Percentiles rank a stretch among this genome's conserved stretches.
Conservation (phyloP, 2,329 filamentous ascomycete species). For the Xylariaceae sp. region DNA sequence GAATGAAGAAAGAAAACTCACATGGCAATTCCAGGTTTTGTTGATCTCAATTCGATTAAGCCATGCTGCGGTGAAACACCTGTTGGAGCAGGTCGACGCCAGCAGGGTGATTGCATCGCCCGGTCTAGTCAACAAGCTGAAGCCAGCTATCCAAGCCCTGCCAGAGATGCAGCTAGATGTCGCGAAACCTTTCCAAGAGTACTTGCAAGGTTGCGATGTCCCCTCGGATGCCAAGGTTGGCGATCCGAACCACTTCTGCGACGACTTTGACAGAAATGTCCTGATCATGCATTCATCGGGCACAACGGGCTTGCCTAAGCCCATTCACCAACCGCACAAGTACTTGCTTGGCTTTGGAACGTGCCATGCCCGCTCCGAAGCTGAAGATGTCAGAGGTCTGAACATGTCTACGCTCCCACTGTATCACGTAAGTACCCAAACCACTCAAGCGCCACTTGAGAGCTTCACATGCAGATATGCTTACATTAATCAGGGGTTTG, state of each 20-base stretch:
- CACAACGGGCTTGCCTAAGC: constrained; percentile 33
- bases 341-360: not conserved
- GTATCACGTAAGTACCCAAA: constrained; percentile 23
- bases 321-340: constrained; percentile 20
- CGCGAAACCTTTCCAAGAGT: not conserved
- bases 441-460: not conserved
- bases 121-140: not conserved
- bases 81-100: not conserved
- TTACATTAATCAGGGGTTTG: constrained; percentile 25
- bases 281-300: constrained; percentile 33
- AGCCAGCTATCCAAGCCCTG: not conserved
- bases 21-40: constrained; percentile 3
- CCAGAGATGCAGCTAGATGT: not conserved
- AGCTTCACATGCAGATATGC: not conserved
- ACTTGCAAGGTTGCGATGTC: not conserved
- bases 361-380: not conserved
- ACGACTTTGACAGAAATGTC: constrained; percentile 22
- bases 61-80: not conserved
- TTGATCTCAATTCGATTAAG: constrained; percentile 13
- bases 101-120: not conserved
- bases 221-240: not conserved
- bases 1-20: not conserved
- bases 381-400: constrained; percentile 18
- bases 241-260: constrained; percentile 6
- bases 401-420: constrained; percentile 33